Evolutionary conservation across 202 grass and related monocot genomes (phyloP), one percentile per base, ranked within the genome.

Genomic region (Schoenoplectus tabernaemontani): DNA sequence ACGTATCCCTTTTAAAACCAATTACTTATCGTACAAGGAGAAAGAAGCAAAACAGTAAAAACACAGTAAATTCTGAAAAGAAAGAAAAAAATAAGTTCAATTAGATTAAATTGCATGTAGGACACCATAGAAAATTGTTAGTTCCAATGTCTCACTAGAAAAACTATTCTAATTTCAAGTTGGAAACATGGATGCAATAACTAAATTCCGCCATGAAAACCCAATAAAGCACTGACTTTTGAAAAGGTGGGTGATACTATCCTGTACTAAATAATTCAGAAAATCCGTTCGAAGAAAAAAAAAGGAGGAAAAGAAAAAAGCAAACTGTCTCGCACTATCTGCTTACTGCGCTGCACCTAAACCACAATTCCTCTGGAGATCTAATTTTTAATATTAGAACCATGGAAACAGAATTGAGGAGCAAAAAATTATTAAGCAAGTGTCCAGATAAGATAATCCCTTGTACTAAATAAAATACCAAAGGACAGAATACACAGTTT

Each of bases 21-120:
- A 54, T 6, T 4, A 5, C 16, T 20, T 51, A 41, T 28, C 23
- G 47, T 75, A 51, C 13, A 50, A 75, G 39, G 43, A 44, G 39
- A 69, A 24, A 23, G 20, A 69, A 46, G 19, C 10, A 69, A 46
- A 46, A 44, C 51, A 56, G 3, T 51, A 42, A 68, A 46, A 41
- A 69, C 9, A 69, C 42, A 20, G 17, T 37, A n/a, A 32, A 74
- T 74, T 23, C 48, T 11, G 30, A n/a, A 1, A 54, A 75, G 22
- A 26, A 17, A 36, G 1, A 19, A 32, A n/a, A 74, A 73, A 4
- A 3, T 30, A 51, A 67, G 58, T 32, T 24, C 22, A 60, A 79
- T 62, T 8, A 46, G 36, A 61, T 79, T 22, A 60, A 60, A 79
- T 79, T 11, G 24, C 59, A 80, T 48, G 57, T 65, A 53, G 16